A percentile compares a stretch with the other conserved stretches of the same genome.
phyloP scores from a whole-genome alignment of 371 early-diverging fungal species.

The Astathelohania contejeani region DNA sequence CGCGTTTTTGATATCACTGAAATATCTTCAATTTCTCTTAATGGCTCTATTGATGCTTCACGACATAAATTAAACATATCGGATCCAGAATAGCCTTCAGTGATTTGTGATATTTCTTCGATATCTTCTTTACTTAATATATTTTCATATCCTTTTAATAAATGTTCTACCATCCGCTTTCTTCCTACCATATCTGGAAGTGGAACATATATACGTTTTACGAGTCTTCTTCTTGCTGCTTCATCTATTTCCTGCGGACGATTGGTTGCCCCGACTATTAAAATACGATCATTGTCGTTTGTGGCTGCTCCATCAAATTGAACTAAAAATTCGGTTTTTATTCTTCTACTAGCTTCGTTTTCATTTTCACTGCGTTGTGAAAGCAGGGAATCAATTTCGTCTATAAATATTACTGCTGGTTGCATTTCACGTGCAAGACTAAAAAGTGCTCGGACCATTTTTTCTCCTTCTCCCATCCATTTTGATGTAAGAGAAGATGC shows the following conservation, averaged over 20 bases:
- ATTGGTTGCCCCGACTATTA: constrained; percentile 63
- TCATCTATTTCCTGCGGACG: constrained; percentile 73
- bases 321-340: constrained; percentile 68
- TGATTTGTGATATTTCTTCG: constrained; percentile 53
- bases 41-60: constrained; percentile 65
- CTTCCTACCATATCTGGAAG: constrained; percentile 63
- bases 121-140: constrained; percentile 56
- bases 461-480: constrained; percentile 86
- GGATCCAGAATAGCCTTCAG: constrained; percentile 76
- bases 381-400: constrained; percentile 72
- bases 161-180: constrained; percentile 55
- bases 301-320: constrained; percentile 66
- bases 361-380: constrained; percentile 72
- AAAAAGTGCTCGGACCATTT: constrained; percentile 77
- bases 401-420: constrained; percentile 73
- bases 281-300: constrained; percentile 58
- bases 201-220: constrained; percentile 64
- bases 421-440: constrained; percentile 66
- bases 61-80: constrained; percentile 91
- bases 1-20: constrained; percentile 53
- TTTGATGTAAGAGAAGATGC: constrained; percentile 73
- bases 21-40: constrained; percentile 55
- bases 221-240: constrained; percentile 62
- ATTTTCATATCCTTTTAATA: constrained; percentile 53
- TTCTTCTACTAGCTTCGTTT: constrained; percentile 64